Percentiles rank a stretch among this genome's conserved stretches.
phyloP scores from a whole-genome alignment of 768 basidiomycete genomes.

The Mycena leptocephala region DNA sequence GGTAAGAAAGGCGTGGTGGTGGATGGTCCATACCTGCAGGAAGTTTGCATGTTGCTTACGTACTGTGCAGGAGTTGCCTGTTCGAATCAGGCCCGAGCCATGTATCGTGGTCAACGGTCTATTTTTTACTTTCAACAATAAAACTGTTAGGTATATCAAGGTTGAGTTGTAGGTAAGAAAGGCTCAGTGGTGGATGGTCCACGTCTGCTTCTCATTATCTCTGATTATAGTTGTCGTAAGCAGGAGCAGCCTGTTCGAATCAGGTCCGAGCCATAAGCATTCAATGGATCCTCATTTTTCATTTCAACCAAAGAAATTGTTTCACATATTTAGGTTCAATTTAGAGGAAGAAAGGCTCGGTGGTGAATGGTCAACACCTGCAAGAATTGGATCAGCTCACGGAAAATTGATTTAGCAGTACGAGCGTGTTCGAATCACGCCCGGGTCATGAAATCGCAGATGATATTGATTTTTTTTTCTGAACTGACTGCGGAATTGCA shows the following conservation, averaged over 20 bases:
- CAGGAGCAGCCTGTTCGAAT: neutral
- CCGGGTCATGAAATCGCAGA: neutral
- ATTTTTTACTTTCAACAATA: neutral
- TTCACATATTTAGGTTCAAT: neutral
- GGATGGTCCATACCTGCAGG: too few species aligned
- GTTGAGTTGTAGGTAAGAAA: neutral
- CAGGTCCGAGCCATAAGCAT: neutral
- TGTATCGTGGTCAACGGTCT: too few species aligned
- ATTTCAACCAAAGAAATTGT: neutral
- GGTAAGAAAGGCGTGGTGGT: neutral
- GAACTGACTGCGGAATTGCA: neutral
- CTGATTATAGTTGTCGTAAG: neutral
- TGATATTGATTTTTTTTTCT: neutral
- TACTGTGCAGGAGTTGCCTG: too few species aligned
- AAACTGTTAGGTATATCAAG: neutral
- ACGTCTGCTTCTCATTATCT: neutral
- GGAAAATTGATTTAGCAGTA: neutral
- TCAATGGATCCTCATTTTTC: neutral
- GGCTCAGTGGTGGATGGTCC: constrained; percentile 3
- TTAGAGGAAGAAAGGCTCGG: neutral
- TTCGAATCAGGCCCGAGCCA: too few species aligned
- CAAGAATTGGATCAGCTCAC: neutral
- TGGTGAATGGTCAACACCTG: neutral
- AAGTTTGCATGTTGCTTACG: neutral
- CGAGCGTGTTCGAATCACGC: neutral